phyloP scores from a whole-genome alignment of 768 basidiomycete species.

The Boletus pseudopeckii region DNA sequence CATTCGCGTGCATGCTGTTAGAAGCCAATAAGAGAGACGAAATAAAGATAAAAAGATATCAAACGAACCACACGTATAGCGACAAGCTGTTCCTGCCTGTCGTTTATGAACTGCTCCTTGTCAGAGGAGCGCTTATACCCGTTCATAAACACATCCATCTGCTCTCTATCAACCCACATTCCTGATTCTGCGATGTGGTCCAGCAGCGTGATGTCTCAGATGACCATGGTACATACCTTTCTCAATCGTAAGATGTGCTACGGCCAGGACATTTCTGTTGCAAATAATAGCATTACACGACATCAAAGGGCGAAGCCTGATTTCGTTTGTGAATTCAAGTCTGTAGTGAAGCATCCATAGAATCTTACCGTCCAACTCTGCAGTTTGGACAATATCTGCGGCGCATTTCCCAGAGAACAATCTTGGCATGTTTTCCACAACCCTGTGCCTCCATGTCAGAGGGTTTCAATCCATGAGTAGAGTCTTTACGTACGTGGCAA shows the following conservation, averaged over 20 bases:
- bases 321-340: background rate
- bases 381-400: conserved; percentile 11
- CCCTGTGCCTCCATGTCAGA: background rate
- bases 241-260: background rate
- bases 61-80: background rate
- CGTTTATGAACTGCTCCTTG: background rate
- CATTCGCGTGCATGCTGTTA: conserved; percentile 6
- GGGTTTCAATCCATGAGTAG: background rate
- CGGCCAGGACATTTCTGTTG: background rate
- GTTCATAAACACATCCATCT: conserved; percentile 8
- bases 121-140: background rate
- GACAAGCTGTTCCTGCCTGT: background rate
- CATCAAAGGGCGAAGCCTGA: background rate
- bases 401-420: conserved; percentile 10
- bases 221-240: background rate
- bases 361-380: background rate
- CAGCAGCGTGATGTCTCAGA: background rate
- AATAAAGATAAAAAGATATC: background rate
- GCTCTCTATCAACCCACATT: conserved; percentile 5
- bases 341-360: background rate
- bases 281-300: background rate
- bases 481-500: conserved; percentile 19
- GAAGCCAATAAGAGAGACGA: background rate
- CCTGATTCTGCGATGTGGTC: background rate
- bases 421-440: conserved; percentile 1